These are phyloP conservation scores for Prunus mume DNA, from an alignment of 306 rosid species.

Conservation along the genomic window DNA sequence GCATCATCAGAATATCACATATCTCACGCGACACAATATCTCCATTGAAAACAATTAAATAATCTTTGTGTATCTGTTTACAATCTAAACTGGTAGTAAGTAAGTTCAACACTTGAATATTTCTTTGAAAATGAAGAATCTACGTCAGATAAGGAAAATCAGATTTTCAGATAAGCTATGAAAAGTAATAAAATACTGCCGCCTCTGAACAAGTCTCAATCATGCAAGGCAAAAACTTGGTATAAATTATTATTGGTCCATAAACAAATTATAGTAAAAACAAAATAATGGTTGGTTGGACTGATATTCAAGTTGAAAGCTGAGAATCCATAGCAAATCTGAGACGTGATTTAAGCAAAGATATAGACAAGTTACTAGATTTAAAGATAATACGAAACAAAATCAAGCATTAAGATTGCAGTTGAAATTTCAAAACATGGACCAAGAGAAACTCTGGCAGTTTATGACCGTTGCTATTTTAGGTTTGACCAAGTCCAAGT, in stretches of 20 bases:
- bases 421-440: neutral
- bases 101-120: neutral
- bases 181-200: neutral
- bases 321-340: slow-evolving; percentile 13
- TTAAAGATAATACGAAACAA: neutral
- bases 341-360: slow-evolving; percentile 7
- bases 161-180: neutral
- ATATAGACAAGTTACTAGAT: neutral
- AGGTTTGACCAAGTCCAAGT: neutral
- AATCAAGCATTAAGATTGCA: slow-evolving; percentile 1
- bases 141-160: slow-evolving; percentile 6
- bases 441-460: neutral
- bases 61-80: neutral
- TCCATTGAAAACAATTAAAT: neutral
- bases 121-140: neutral
- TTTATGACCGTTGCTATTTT: neutral
- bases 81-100: neutral
- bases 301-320: neutral
- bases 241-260: neutral
- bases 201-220: slow-evolving; percentile 12
- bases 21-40: neutral
- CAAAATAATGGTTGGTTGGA: neutral
- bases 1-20: neutral
- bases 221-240: neutral
- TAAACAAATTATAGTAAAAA: too few species aligned